phyloP scores from a whole-genome alignment of 768 basidiomycete species.

The Gymnopilus dilepis region DNA sequence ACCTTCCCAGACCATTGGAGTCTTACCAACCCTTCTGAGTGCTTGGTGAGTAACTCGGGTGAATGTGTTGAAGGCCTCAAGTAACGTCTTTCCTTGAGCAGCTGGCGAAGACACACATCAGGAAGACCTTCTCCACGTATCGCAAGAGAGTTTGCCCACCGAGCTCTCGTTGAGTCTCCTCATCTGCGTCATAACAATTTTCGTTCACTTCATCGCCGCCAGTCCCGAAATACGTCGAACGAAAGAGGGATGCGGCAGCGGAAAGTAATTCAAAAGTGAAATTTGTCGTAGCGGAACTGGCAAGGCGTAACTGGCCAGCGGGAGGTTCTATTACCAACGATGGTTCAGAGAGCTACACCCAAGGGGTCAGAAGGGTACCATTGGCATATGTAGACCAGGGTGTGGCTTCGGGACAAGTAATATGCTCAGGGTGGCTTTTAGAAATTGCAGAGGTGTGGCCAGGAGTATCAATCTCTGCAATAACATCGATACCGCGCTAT shows the following conservation, averaged over 20 bases:
- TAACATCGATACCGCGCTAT: constrained; percentile 76
- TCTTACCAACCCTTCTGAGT: constrained; percentile 62
- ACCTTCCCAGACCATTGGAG: constrained; percentile 84
- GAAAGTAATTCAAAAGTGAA: constrained; percentile 63
- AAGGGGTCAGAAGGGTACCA: constrained; percentile 27
- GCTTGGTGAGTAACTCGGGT: constrained; percentile 60
- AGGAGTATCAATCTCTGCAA: constrained; percentile 82
- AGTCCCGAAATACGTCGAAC: constrained; percentile 68
- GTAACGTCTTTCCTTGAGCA: constrained; percentile 54
- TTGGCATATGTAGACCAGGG: constrained; percentile 70
- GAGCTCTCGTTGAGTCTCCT: constrained; percentile 60
- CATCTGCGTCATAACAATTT: constrained; percentile 67
- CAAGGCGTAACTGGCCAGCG: constrained; percentile 82
- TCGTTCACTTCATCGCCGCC: constrained; percentile 86
- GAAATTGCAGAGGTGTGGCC: constrained; percentile 80
- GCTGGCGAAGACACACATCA: constrained; percentile 23
- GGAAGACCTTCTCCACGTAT: neutral
- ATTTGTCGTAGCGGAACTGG: constrained; percentile 57
- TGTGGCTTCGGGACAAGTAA: constrained; percentile 68
- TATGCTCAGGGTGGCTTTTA: constrained; percentile 70
- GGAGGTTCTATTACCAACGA: constrained; percentile 66
- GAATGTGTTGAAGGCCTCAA: constrained; percentile 68
- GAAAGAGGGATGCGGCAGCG: constrained; percentile 54
- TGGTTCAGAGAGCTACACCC: neutral
- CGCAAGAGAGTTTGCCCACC: constrained; percentile 28